phyloP scores from a whole-genome alignment of 345 rosid species.

The Aquilaria sinensis region DNA sequence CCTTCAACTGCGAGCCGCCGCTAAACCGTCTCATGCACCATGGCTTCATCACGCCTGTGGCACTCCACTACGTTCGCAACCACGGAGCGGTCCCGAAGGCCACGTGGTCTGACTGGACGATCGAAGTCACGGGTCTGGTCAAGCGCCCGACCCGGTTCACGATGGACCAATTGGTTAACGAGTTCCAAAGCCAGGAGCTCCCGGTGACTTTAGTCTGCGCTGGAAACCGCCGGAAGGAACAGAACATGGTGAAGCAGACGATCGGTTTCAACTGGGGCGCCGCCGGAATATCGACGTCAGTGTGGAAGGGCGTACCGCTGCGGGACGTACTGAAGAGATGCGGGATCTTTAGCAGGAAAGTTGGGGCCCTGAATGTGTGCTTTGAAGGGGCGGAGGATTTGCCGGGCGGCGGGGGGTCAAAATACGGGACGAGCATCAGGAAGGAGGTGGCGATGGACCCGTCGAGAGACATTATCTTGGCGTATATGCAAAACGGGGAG shows the following conservation, averaged over 20 bases:
- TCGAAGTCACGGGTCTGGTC: constrained; percentile 78
- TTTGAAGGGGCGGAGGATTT: constrained; percentile 94
- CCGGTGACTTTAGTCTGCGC: constrained; percentile 88
- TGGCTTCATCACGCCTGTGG: constrained; percentile 91
- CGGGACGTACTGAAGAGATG: constrained; percentile 59
- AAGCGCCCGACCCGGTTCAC: constrained; percentile 55
- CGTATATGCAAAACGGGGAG: constrained; percentile 97
- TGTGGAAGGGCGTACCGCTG: constrained; percentile 79
- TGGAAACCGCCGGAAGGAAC: constrained; percentile 90
- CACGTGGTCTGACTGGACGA: constrained; percentile 63
- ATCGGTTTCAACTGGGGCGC: constrained; percentile 97
- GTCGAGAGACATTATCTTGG: constrained; percentile 69
- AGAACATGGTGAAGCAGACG: constrained; percentile 79
- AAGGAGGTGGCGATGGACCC: constrained; percentile 81
- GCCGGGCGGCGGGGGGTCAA: constrained; percentile 94
- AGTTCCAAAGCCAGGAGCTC: constrained; percentile 60
- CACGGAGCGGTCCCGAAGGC: constrained; percentile 76
- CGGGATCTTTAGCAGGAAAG: constrained; percentile 52
- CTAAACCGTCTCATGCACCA: constrained; percentile 80
- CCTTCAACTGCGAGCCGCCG: constrained; percentile 86
- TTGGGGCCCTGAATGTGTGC: constrained; percentile 75
- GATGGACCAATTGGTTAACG: constrained; percentile 69
- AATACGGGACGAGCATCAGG: constrained; percentile 75
- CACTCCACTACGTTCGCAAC: constrained; percentile 94
- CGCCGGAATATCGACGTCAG: constrained; percentile 69